phyloP scores from a whole-genome alignment of 148 eudicot genomes.

The Salicornia ramosissima region DNA sequence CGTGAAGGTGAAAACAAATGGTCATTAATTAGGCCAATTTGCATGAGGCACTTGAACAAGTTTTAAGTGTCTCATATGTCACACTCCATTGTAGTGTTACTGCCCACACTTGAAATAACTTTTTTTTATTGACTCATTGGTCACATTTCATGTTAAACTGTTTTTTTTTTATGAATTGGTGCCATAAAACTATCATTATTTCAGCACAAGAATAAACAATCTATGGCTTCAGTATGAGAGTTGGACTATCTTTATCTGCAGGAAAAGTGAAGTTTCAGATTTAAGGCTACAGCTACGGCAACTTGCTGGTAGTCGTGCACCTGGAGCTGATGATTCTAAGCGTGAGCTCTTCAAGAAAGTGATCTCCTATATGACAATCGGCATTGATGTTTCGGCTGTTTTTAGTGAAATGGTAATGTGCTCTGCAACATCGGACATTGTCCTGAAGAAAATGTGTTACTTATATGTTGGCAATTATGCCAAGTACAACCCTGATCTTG shows the following conservation, averaged over 20 bases:
- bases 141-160: background rate
- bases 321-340: slow-evolving; percentile 79
- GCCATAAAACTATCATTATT: background rate
- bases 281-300: slow-evolving; percentile 85
- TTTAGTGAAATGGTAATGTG: slow-evolving; percentile 99
- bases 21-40: background rate
- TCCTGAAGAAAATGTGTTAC: slow-evolving; percentile 96
- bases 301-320: slow-evolving; percentile 89
- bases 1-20: background rate
- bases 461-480: slow-evolving; percentile 95
- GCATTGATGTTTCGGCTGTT: slow-evolving; percentile 84
- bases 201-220: background rate
- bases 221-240: background rate
- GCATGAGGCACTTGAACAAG: background rate
- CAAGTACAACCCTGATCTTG: slow-evolving; percentile 82
- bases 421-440: slow-evolving; percentile 94
- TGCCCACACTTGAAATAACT: background rate
- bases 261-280: slow-evolving; percentile 96
- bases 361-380: slow-evolving; percentile 95
- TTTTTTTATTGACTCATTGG: background rate
- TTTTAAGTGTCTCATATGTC: background rate
- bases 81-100: background rate
- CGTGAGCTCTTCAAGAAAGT: slow-evolving; percentile 94
- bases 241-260: slow-evolving; percentile 29
- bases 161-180: background rate